Percentiles rank a stretch among this genome's conserved stretches.
phyloP scores from a whole-genome alignment of 805 yeast genomes.

The Naumovozyma castellii region DNA sequence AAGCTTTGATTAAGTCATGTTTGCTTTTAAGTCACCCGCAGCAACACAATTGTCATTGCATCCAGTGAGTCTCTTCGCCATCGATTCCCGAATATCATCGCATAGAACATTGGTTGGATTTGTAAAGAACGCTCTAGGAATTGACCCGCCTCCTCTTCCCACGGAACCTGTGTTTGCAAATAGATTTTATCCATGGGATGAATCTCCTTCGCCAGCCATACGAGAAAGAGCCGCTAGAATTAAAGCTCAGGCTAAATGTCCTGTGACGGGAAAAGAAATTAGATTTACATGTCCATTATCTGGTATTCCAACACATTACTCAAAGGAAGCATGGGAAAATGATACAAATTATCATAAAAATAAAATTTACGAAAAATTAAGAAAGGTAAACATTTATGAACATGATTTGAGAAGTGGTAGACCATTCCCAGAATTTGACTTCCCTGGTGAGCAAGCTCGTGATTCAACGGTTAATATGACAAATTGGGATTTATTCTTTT shows the following conservation, averaged over 20 bases:
- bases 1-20: not conserved
- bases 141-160: slow-evolving; percentile 57
- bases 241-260: slow-evolving; percentile 80
- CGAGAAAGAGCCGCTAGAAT: slow-evolving; percentile 89
- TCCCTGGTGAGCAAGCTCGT: slow-evolving; percentile 69
- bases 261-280: slow-evolving; percentile 78
- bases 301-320: slow-evolving; percentile 96
- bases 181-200: slow-evolving; percentile 83
- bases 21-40: not conserved
- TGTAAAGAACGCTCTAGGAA: slow-evolving; percentile 41
- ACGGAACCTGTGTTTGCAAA: slow-evolving; percentile 63
- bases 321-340: slow-evolving; percentile 78
- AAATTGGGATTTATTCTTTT: slow-evolving; percentile 89
- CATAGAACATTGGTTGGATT: slow-evolving; percentile 17
- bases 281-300: slow-evolving; percentile 84
- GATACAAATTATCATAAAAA: slow-evolving; percentile 65
- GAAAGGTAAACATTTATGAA: slow-evolving; percentile 84
- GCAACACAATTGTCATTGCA: not conserved
- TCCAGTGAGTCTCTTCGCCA: not conserved
- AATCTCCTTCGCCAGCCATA: slow-evolving; percentile 79
- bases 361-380: slow-evolving; percentile 62
- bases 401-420: slow-evolving; percentile 93
- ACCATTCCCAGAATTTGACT: slow-evolving; percentile 90
- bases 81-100: not conserved
- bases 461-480: slow-evolving; percentile 71